phyloP scores from a whole-genome alignment of 2,329 filamentous ascomycete species.

The Verticillium albo-atrum region DNA sequence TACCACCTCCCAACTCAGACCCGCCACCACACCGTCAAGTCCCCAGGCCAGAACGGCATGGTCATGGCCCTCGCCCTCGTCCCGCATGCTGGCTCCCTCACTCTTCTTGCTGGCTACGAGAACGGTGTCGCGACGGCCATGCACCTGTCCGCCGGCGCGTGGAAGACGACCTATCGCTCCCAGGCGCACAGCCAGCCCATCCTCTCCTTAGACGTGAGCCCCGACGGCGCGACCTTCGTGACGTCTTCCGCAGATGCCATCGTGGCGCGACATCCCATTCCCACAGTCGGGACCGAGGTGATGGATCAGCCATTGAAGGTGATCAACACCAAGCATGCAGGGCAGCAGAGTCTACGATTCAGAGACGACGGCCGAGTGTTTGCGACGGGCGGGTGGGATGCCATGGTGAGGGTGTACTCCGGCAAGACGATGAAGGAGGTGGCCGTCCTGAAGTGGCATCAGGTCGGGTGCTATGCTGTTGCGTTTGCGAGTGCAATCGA shows the following conservation, averaged over 20 bases:
- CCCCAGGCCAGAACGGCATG: slow-evolving; percentile 65
- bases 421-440: slow-evolving; percentile 77
- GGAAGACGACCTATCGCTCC: slow-evolving; percentile 55
- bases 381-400: slow-evolving; percentile 91
- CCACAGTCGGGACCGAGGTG: slow-evolving; percentile 15
- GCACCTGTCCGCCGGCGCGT: slow-evolving; percentile 40
- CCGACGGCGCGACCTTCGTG: slow-evolving; percentile 55
- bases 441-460: slow-evolving; percentile 92
- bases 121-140: slow-evolving; percentile 71
- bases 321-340: slow-evolving; percentile 79
- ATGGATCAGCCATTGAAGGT: slow-evolving; percentile 50
- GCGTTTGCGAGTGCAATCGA: slow-evolving; percentile 54
- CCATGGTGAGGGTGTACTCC: slow-evolving; percentile 75
- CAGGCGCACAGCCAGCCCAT: slow-evolving; percentile 76
- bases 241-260: slow-evolving; percentile 80
- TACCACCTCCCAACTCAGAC: slow-evolving; percentile 74
- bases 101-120: slow-evolving; percentile 77
- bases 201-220: slow-evolving; percentile 63
- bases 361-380: slow-evolving; percentile 79
- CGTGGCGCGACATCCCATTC: slow-evolving; percentile 71
- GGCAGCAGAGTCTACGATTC: slow-evolving; percentile 76
- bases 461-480: slow-evolving; percentile 77
- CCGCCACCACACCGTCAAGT: slow-evolving; percentile 56
- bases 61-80: slow-evolving; percentile 76
- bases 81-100: slow-evolving; percentile 43